Evolutionary conservation across 192 early-diverging fungal species (phyloP).

Genomic region (Entomortierella chlamydospora): DNA sequence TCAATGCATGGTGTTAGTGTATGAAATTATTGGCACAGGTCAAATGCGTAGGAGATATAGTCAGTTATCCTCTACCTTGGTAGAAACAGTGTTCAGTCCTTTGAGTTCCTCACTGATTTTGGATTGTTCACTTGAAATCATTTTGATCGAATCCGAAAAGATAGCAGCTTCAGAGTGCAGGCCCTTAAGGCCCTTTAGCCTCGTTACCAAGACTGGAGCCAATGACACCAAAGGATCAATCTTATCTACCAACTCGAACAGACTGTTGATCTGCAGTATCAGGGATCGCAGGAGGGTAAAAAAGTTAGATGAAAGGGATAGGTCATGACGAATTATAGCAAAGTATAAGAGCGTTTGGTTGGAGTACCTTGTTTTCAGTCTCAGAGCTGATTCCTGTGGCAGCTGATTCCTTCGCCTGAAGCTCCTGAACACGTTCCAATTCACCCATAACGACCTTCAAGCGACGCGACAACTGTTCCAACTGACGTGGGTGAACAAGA

Average conservation of each 20-base stretch:
- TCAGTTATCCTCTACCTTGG: slow-evolving; percentile 56
- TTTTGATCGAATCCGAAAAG: slow-evolving; percentile 79
- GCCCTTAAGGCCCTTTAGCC: slow-evolving; percentile 80
- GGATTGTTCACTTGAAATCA: slow-evolving; percentile 76
- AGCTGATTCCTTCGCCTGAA: slow-evolving; percentile 62
- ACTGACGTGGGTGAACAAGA: slow-evolving; percentile 76
- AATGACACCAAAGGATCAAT: slow-evolving; percentile 84
- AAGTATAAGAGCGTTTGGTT: too few relatives aligned
- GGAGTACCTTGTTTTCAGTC: slow-evolving; percentile 54
- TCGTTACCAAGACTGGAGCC: slow-evolving; percentile 81
- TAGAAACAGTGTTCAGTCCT: slow-evolving; percentile 68
- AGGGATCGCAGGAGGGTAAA: not conserved
- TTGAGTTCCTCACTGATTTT: slow-evolving; percentile 75
- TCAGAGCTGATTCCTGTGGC: slow-evolving; percentile 56
- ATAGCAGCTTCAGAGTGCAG: slow-evolving; percentile 87
- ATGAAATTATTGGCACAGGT: too few relatives aligned
- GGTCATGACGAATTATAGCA: too few relatives aligned
- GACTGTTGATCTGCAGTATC: slow-evolving; percentile 66
- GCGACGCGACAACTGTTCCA: slow-evolving; percentile 71
- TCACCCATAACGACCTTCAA: slow-evolving; percentile 73
- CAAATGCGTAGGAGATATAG: too few relatives aligned
- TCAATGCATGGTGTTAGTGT: too few relatives aligned
- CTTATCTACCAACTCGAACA: slow-evolving; percentile 77
- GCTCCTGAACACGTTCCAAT: slow-evolving; percentile 76
- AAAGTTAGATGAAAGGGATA: too few relatives aligned